Percentiles rank a stretch among this genome's conserved stretches.
Conservation (phyloP, 768 basidiomycete genomes). For the Panaeolus cyanescens region DNA sequence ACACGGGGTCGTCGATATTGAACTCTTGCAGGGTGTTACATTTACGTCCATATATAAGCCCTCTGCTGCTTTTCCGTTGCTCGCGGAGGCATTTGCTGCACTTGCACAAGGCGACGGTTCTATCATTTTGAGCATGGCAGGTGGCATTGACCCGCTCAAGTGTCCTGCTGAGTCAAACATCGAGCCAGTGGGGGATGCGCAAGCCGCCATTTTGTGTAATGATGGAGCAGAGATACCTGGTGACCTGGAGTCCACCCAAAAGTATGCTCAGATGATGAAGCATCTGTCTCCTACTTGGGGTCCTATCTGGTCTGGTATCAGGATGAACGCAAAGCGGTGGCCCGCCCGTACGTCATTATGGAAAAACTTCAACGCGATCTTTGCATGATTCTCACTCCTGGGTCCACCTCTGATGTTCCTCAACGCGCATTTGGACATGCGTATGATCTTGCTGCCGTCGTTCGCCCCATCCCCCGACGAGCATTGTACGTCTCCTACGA, state of each 20-base stretch:
- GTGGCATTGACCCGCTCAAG: constrained; percentile 17
- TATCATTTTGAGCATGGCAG: constrained; percentile 19
- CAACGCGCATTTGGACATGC: constrained; percentile 82
- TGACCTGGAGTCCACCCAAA: too few relatives aligned
- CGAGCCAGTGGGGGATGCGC: too few relatives aligned
- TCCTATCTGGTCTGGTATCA: too few relatives aligned
- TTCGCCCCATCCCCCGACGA: constrained; percentile 82
- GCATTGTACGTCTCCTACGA: constrained; percentile 96
- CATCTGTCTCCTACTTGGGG: too few relatives aligned
- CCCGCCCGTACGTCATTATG: too few relatives aligned
- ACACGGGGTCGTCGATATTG: constrained; percentile 42
- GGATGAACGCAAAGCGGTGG: too few relatives aligned
- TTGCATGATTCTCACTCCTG: constrained; percentile 67
- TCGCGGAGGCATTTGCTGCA: constrained; percentile 37
- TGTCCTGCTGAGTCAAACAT: constrained; percentile 26
- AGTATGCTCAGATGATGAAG: too few relatives aligned
- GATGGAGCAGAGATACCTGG: too few relatives aligned
- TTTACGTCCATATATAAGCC: constrained; percentile 38
- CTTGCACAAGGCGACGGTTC: constrained; percentile 32
- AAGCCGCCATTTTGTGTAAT: too few relatives aligned
- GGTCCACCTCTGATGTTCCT: constrained; percentile 69
- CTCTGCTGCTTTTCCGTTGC: constrained; percentile 28
- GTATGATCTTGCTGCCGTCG: constrained; percentile 85
- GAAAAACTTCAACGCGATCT: constrained; percentile 88
- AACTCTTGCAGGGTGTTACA: constrained; percentile 26